Evolutionary conservation across 1,284 basidiomycete species (phyloP).

Genomic region (Athelia psychrophila): DNA sequence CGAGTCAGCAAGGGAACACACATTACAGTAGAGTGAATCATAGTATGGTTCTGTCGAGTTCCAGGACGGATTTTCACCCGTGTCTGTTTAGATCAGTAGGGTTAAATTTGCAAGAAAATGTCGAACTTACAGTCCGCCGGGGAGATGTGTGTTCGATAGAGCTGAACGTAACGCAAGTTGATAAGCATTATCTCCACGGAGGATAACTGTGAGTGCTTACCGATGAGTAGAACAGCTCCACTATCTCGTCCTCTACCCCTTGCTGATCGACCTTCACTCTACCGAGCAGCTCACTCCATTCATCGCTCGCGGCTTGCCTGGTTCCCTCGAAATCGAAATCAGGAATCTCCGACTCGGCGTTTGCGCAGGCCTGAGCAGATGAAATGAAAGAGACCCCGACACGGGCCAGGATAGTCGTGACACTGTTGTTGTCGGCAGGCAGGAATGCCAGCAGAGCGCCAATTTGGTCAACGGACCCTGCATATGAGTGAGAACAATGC

Average conservation of each 20-base stretch:
- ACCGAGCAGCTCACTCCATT: slow-evolving; percentile 55
- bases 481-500: neutral
- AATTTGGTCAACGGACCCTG: slow-evolving; percentile 36
- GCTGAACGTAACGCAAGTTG: slow-evolving; percentile 22
- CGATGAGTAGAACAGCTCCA: slow-evolving; percentile 58
- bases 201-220: slow-evolving; percentile 25
- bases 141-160: slow-evolving; percentile 65
- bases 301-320: slow-evolving; percentile 35
- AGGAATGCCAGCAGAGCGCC: slow-evolving; percentile 53
- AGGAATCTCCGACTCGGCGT: slow-evolving; percentile 60
- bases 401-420: slow-evolving; percentile 47
- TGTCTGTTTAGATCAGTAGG: slow-evolving; percentile 36
- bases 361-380: slow-evolving; percentile 53
- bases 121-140: slow-evolving; percentile 62
- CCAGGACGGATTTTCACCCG: slow-evolving; percentile 67
- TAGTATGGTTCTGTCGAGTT: slow-evolving; percentile 63
- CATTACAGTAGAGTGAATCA: slow-evolving; percentile 70
- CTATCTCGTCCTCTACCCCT: slow-evolving; percentile 45
- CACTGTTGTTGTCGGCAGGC: slow-evolving; percentile 24
- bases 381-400: slow-evolving; percentile 64
- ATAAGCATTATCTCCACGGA: neutral
- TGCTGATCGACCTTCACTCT: slow-evolving; percentile 51
- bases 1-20: slow-evolving; percentile 20
- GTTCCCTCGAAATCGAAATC: slow-evolving; percentile 53
- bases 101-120: neutral